Evolutionary conservation across 2,329 filamentous ascomycete species (phyloP).

Genomic region (Verticillium dahliae): DNA sequence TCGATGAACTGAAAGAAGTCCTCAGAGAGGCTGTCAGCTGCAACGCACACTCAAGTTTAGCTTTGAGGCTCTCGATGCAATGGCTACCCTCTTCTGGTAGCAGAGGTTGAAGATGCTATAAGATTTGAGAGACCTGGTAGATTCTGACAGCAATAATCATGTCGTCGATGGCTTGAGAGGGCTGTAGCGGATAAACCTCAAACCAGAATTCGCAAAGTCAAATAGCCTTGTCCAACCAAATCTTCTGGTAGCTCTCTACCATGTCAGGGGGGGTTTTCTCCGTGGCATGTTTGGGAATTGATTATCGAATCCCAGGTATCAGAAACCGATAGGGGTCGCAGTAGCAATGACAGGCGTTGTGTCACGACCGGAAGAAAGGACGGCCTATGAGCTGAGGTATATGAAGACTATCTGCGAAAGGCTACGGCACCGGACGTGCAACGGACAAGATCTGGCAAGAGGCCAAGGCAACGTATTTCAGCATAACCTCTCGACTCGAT

Average conservation of each 20-base stretch:
- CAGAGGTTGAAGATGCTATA: conserved; percentile 1
- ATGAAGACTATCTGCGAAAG: conserved; percentile 28
- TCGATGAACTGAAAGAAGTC: neutral
- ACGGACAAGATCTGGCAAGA: conserved; percentile 33
- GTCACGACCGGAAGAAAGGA: conserved; percentile 16
- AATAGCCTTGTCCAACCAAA: conserved; percentile 6
- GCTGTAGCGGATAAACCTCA: neutral
- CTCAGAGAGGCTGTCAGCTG: neutral
- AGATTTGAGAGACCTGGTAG: conserved; percentile 5
- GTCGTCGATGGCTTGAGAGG: neutral
- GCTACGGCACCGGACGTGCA: conserved; percentile 28
- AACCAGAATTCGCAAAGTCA: conserved; percentile 6
- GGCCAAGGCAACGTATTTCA: conserved; percentile 35
- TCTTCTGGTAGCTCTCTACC: conserved; percentile 6
- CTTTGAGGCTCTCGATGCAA: neutral
- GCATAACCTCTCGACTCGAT: conserved; percentile 37
- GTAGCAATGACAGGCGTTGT: conserved; percentile 13
- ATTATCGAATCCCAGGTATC: conserved; percentile 16
- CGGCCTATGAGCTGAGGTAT: conserved; percentile 33
- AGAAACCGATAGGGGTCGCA: conserved; percentile 19
- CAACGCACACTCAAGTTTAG: neutral
- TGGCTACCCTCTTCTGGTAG: neutral
- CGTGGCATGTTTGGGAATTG: conserved; percentile 2
- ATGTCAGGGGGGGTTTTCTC: conserved; percentile 3
- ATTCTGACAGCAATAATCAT: neutral